Evolutionary conservation across 2,329 filamentous ascomycete genomes (phyloP), one percentile per base, ranked within the genome.

Genomic region (Penicillium sp.): DNA sequence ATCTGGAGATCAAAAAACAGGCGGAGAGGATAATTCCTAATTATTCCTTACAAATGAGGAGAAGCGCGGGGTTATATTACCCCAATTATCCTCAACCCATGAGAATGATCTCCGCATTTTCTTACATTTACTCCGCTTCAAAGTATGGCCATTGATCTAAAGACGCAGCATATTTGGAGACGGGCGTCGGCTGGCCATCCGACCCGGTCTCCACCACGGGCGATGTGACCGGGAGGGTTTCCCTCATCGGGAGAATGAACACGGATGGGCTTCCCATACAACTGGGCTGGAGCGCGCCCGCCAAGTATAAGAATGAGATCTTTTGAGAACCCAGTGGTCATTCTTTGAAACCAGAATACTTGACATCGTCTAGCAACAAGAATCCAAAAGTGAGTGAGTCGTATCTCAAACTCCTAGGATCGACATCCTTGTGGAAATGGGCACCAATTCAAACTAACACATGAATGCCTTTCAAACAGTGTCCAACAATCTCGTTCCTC

Each of bases 401-500:
- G 2, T n/a, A 31, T 46, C 24, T 18, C 43, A 7, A 9, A 22
- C 10, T 16, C 16, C 16, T 18, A 7, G 16, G 41, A 10, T 16
- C 19, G 16, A 16, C 14, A 4, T 11, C 13, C 19, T 9, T 4
- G 14, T 5, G 19, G 24, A 22, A 16, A 46, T n/a, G 22, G 22
- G 22, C 22, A 46, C 13, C 14, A 14, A 27, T 6, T 31, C 6
- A n/a, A 14, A 18, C 43, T 46, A 16, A 46, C 14, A n/a, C 19
- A 10, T 2, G 22, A 31, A n/a, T 46, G 14, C 16, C n/a, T 18
- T 16, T 6, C 24, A 2, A 11, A 60, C 35, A 66, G 64, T 68
- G 66, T 66, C 64, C 39, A 56, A 19, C 54, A 64, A 62, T 14
- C 54, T 67, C 37, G 61, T 68, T 37, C 66, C 64, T 41, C 63